Evolutionary conservation across 768 basidiomycete genomes (phyloP).

Genomic region (Mycena galericulata): DNA sequence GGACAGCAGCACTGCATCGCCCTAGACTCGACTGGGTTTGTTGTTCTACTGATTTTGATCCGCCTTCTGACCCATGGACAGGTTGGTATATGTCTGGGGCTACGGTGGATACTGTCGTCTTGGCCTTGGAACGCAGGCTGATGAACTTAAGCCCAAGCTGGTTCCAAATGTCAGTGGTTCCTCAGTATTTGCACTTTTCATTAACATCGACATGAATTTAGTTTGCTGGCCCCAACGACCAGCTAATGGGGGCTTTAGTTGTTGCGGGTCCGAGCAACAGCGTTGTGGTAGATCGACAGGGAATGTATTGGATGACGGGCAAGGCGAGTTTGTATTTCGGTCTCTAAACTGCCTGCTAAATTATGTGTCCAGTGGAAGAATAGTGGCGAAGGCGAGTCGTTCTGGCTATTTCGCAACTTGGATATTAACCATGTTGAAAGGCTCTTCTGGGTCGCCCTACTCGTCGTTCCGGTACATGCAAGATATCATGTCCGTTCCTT

Average conservation of each 20-base stretch:
- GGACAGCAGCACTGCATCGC: constrained; percentile 92
- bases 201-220: constrained; percentile 44
- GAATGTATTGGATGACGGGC: constrained; percentile 91
- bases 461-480: constrained; percentile 89
- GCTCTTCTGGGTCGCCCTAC: constrained; percentile 90
- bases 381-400: constrained; percentile 83
- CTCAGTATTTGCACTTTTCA: neutral
- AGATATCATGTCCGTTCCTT: constrained; percentile 78
- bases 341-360: constrained; percentile 16
- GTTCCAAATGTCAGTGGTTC: constrained; percentile 75
- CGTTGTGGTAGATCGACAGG: constrained; percentile 85
- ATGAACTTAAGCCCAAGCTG: constrained; percentile 81
- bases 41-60: constrained; percentile 7
- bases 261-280: constrained; percentile 86
- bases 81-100: constrained; percentile 87
- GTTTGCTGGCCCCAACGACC: constrained; percentile 80
- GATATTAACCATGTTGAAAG: constrained; percentile 49
- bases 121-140: constrained; percentile 88
- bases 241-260: constrained; percentile 72
- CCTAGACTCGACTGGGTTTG: constrained; percentile 80
- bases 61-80: constrained; percentile 41
- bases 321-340: constrained; percentile 58
- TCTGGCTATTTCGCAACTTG: neutral
- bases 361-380: constrained; percentile 83
- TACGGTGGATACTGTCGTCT: constrained; percentile 93